A percentile compares a stretch with the other conserved stretches of the same genome.
These are phyloP conservation scores for Claviceps citrina DNA, from an alignment of 2,329 filamentous ascomycete species.

Conservation along the genomic window DNA sequence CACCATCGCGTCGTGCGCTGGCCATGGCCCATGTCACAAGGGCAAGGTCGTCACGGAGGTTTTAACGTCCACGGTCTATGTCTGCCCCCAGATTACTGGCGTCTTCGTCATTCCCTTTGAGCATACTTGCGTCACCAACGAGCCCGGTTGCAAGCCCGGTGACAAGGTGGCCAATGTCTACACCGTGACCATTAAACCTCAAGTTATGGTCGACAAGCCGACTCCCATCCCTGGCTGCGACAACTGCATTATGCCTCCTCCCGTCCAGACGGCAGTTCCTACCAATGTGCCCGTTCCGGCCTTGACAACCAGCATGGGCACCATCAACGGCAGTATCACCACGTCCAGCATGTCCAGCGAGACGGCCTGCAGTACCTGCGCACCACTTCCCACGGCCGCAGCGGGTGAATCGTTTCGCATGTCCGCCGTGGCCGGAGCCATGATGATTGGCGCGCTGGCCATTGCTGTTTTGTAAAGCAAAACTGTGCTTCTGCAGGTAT, in stretches of 20 bases:
- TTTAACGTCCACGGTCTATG: conserved; percentile 10
- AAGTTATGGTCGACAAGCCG: conserved; percentile 11
- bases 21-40: conserved; percentile 22
- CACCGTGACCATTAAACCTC: conserved; percentile 14
- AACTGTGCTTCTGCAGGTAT: too few species aligned
- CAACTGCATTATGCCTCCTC: conserved; percentile 8
- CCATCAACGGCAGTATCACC: neutral
- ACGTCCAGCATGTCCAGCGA: conserved; percentile 3
- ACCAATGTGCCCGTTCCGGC: neutral
- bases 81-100: conserved; percentile 13
- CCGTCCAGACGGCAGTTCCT: conserved; percentile 7
- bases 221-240: conserved; percentile 11
- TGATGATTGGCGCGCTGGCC: conserved; percentile 10
- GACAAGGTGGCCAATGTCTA: conserved; percentile 11
- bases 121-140: conserved; percentile 14
- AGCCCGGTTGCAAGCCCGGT: conserved; percentile 14
- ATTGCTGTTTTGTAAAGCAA: conserved; percentile 9
- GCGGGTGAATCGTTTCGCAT: conserved; percentile 9
- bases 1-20: conserved; percentile 42
- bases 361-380: conserved; percentile 6
- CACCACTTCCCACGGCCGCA: conserved; percentile 7
- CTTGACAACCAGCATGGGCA: conserved; percentile 1
- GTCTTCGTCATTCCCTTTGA: conserved; percentile 17
- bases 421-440: conserved; percentile 5
- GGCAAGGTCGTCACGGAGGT: conserved; percentile 13